phyloP scores from a whole-genome alignment of 2,329 filamentous ascomycete genomes.

The Xylariaceae sp. region DNA sequence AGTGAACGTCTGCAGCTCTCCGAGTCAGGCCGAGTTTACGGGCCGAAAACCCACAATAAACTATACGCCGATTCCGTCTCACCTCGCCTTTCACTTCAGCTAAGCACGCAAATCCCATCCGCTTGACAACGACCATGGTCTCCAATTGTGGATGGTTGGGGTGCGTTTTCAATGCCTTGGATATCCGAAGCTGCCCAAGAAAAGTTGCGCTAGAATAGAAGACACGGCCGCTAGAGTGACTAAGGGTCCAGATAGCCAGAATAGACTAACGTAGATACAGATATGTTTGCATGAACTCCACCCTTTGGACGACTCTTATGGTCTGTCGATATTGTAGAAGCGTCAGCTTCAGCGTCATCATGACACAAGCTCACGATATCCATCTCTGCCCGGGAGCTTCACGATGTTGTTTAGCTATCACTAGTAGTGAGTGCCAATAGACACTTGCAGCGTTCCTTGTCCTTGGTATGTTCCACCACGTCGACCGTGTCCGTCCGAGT shows the following conservation, averaged over 20 bases:
- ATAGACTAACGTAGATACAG: no score
- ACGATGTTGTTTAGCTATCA: background rate
- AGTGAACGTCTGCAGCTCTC: background rate
- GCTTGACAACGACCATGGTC: background rate
- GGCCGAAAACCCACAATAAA: slow-evolving; percentile 11
- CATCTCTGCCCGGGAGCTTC: slow-evolving; percentile 1
- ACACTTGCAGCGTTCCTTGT: background rate
- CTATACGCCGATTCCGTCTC: slow-evolving; percentile 8
- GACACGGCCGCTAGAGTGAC: no score
- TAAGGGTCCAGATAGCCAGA: no score
- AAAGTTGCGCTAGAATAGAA: no score
- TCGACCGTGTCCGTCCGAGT: slow-evolving; percentile 1
- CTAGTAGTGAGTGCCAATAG: background rate
- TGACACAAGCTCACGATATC: slow-evolving; percentile 23
- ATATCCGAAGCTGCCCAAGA: no score
- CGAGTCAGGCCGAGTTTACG: slow-evolving; percentile 4
- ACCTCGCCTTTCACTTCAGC: slow-evolving; percentile 6
- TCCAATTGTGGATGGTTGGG: no score
- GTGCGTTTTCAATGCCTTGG: no score
- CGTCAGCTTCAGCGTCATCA: slow-evolving; percentile 19
- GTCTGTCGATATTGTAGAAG: slow-evolving; percentile 7
- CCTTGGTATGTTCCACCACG: background rate
- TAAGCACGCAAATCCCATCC: background rate
- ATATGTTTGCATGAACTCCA: background rate
- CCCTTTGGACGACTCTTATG: background rate